Evolutionary conservation across 768 basidiomycete species (phyloP).

Genomic region (Trametes gibbosa): DNA sequence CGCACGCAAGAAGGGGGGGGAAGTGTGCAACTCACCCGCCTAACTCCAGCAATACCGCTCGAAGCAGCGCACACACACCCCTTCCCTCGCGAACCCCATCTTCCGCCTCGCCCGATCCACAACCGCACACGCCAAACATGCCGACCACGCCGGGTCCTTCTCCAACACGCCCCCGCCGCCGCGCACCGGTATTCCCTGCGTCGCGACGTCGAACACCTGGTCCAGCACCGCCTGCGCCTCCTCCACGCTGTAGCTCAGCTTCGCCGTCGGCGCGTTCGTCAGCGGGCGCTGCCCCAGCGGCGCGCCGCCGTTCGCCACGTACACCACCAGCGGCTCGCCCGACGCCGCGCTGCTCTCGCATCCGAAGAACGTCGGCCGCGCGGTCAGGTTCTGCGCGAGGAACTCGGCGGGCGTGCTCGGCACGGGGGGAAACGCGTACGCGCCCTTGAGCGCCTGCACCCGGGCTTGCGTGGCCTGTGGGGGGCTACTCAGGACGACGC

Average conservation of each 20-base stretch:
- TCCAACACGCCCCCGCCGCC: constrained; percentile 23
- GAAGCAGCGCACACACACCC: constrained; percentile 29
- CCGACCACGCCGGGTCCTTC: constrained; percentile 51
- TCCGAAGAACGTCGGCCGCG: constrained; percentile 77
- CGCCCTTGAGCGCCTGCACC: constrained; percentile 33
- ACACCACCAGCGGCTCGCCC: constrained; percentile 49
- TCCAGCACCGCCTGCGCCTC: constrained; percentile 44
- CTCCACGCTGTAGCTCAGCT: constrained; percentile 36
- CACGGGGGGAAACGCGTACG: constrained; percentile 55
- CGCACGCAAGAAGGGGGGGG: no score
- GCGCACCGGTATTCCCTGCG: constrained; percentile 38
- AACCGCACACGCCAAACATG: constrained; percentile 69
- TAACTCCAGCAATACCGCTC: constrained; percentile 32
- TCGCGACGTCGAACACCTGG: constrained; percentile 42
- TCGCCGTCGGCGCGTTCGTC: constrained; percentile 43
- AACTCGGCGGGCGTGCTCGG: constrained; percentile 52
- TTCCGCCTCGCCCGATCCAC: constrained; percentile 39
- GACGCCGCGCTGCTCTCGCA: constrained; percentile 48
- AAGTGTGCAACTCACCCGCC: background rate
- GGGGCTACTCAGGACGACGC: constrained; percentile 26
- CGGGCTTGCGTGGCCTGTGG: constrained; percentile 43
- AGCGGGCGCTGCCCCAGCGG: constrained; percentile 37
- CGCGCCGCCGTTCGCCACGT: constrained; percentile 55
- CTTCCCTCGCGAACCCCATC: constrained; percentile 17
- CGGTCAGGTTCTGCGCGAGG: constrained; percentile 57